phyloP scores from a whole-genome alignment of 1,284 basidiomycete species.

The Papiliotrema laurentii region DNA sequence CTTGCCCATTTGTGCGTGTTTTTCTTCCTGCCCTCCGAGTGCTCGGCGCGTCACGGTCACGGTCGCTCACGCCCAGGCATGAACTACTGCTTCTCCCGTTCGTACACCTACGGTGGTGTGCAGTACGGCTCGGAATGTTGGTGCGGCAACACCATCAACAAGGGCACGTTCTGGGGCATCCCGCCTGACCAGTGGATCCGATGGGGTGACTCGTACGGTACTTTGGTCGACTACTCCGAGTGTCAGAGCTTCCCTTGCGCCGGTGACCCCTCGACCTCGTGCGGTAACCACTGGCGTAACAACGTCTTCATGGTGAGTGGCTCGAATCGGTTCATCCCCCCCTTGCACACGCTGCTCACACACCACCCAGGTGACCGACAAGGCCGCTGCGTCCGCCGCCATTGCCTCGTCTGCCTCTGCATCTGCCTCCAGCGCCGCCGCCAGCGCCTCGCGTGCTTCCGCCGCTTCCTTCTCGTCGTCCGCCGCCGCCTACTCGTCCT shows the following conservation, averaged over 20 bases:
- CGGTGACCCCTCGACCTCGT: constrained; percentile 22
- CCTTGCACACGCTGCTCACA: too few relatives aligned
- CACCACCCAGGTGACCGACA: background rate
- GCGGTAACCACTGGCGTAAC: constrained; percentile 20
- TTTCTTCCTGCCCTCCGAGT: too few relatives aligned
- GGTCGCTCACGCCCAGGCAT: too few relatives aligned
- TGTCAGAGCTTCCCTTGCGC: constrained; percentile 14
- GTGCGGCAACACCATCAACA: constrained; percentile 20
- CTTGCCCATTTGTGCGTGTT: constrained; percentile 26
- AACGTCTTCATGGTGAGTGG: constrained; percentile 4
- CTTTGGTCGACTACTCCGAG: constrained; percentile 7
- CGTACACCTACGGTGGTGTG: constrained; percentile 34
- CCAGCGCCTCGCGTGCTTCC: background rate
- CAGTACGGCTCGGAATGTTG: constrained; percentile 31
- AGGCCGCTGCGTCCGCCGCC: background rate
- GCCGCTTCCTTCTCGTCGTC: background rate
- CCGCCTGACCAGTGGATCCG: background rate
- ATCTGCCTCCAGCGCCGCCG: background rate
- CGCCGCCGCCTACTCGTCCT: background rate
- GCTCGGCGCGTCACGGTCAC: too few relatives aligned
- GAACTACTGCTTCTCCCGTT: constrained; percentile 16
- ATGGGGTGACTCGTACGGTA: constrained; percentile 17
- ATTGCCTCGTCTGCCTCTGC: background rate
- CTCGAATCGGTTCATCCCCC: background rate
- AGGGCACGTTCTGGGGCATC: background rate